phyloP scores from a whole-genome alignment of 441 rosid genomes.

The Brassica balearica region DNA sequence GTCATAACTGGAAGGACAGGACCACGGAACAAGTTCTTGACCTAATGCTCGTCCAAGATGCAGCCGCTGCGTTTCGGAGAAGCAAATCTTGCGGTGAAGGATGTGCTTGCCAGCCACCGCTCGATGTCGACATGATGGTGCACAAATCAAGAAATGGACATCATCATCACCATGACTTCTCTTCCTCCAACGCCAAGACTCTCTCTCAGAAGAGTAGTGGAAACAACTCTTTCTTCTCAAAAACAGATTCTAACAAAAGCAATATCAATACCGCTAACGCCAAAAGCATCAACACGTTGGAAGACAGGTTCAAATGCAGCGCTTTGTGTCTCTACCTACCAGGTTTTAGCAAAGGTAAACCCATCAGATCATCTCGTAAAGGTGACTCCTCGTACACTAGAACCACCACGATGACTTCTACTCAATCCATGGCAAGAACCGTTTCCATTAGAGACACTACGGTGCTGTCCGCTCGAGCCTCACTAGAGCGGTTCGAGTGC shows the following conservation, averaged over 20 bases:
- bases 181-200: constrained; percentile 40
- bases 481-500: constrained; percentile 84
- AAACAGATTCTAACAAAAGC: constrained; percentile 42
- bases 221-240: constrained; percentile 43
- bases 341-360: constrained; percentile 72
- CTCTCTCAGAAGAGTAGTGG: constrained; percentile 39
- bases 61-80: constrained; percentile 45
- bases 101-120: constrained; percentile 41
- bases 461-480: constrained; percentile 65
- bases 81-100: constrained; percentile 75
- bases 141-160: constrained; percentile 35
- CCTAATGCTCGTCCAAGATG: constrained; percentile 44
- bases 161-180: constrained; percentile 27
- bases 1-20: constrained; percentile 28
- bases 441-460: constrained; percentile 39
- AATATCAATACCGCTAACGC: constrained; percentile 29
- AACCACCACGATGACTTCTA: constrained; percentile 43
- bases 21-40: constrained; percentile 45
- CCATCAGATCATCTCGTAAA: constrained; percentile 62
- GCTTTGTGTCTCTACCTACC: constrained; percentile 82
- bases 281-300: constrained; percentile 35
- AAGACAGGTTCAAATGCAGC: constrained; percentile 74
- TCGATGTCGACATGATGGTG: constrained; percentile 59
- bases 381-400: constrained; percentile 46
- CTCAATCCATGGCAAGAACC: constrained; percentile 45